Evolutionary conservation across 2,329 filamentous ascomycete species (phyloP).

Genomic region (Hypoxylon sp.): DNA sequence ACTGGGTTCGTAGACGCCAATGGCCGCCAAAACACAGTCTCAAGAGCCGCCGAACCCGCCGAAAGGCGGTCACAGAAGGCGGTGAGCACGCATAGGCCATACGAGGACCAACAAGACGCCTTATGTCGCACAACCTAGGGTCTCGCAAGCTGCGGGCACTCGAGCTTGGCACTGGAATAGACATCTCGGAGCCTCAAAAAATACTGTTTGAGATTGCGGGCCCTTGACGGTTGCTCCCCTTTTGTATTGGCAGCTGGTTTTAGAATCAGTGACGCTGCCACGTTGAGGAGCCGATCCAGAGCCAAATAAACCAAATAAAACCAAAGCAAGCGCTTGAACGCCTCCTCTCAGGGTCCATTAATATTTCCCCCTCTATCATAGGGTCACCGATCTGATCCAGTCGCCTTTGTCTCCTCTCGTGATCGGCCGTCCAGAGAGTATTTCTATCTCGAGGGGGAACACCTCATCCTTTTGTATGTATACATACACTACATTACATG

Average conservation of each 20-base stretch:
- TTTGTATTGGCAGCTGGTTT: conserved; percentile 11
- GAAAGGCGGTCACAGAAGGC: conserved; percentile 43
- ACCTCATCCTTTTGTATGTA: conserved; percentile 27
- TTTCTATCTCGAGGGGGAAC: conserved; percentile 23
- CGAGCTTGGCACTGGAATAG: conserved; percentile 29
- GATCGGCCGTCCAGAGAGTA: conserved; percentile 10
- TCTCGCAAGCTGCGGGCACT: conserved; percentile 36
- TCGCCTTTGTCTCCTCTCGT: conserved; percentile 20
- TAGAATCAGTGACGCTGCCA: conserved; percentile 26
- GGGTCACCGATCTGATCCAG: neutral
- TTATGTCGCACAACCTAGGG: conserved; percentile 31
- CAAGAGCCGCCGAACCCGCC: conserved; percentile 41
- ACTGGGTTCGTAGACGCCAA: conserved; percentile 33
- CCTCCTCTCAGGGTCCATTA: conserved; percentile 18
- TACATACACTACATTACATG: conserved; percentile 2
- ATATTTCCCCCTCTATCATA: conserved; percentile 2
- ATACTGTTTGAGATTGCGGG: conserved; percentile 29
- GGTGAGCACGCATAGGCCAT: conserved; percentile 29
- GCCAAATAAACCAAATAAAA: neutral
- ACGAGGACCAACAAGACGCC: conserved; percentile 20
- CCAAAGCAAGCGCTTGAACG: conserved; percentile 32
- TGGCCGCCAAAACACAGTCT: conserved; percentile 32
- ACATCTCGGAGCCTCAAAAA: conserved; percentile 39
- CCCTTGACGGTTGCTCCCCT: conserved; percentile 5
- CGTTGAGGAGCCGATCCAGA: conserved; percentile 32